Evolutionary conservation across 805 yeast genomes (phyloP), one percentile per base, ranked within the genome.

Genomic region (Sugiyamaella marilandica): DNA sequence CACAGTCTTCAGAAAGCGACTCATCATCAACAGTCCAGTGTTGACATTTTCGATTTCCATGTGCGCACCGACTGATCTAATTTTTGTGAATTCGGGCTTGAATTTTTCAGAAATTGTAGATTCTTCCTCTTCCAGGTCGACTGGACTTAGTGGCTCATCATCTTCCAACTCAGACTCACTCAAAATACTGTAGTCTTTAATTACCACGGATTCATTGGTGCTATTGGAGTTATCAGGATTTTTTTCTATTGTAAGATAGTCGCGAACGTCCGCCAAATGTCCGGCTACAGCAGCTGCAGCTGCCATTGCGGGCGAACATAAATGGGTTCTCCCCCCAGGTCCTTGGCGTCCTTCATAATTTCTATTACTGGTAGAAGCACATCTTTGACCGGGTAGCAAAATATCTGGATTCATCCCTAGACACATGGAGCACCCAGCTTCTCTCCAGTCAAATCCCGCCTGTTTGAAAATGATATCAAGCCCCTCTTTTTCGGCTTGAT

Each of bases 311-410:
- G 99, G 99, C 10, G 96, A 87, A 96, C 92, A 89, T 68, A 92
- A 79, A 69, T 92, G 99, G 16, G 98, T 94, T 75, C 99, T 83
- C 14, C 96, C 89, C 53, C 74, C 75, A 49, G 97, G 96, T 74
- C 99, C 99, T 78, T 92, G 99, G 74, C 99, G 91, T 65, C 99
- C 99, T 72, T 91, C 97, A 68, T 94, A 92, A 75, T 92, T 92
- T 79, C 99, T 86, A 79, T 92, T 92, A 24, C 97, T 91, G 13
- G 99, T 92, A 10, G 97, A 91, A 9, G 98, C 99, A 76, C 99
- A 92, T 73, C 99, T 84, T 73, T 92, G 98, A 67, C 86, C 81
- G 39, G 98, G 98, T 57, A 82, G 80, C 67, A 92, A 79, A 63
- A 92, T 91, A 75, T 92, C 99, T 43, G 97, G 97, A 74, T 92